Base-by-base conservation (phyloP, 805 yeast species). In the Ogataea philodendri region DNA sequence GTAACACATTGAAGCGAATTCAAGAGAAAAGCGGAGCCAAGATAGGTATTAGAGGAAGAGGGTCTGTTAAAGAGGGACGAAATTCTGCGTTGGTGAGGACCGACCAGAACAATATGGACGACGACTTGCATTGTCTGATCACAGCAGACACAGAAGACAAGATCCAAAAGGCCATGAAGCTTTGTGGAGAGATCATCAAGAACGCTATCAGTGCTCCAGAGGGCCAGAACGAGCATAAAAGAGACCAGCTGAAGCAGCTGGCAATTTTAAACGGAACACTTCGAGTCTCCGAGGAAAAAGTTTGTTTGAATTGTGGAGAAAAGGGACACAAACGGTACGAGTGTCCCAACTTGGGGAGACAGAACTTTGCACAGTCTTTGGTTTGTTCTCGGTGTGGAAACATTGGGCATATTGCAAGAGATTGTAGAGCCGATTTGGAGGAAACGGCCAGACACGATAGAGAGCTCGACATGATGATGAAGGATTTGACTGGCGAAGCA, bases 201-300 rank as follows among this genome's bases (percentile, higher is more conserved):
- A 82, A 81, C 44, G 96, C 96, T 1, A 84, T 89, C 2, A 71
- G 78, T 13, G 78, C 95, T 0, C 98, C 98, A 2, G 90, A 84
- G 45, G 96, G 96, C 1, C 94, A 86, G 56, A 93, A 90, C 59
- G 95, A 87, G 45, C 70, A 85, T 57, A 93, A 93, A 54, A 70
- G 97, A 41, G 86, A 82, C 27, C 99, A 93, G 60, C 69, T 93
- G 41, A 73, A 96, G 45, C 96, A 90, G 54, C 70, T 93, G 50
- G 99, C 99, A 0, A 82, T 85, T 15, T 68, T 93, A 37, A 94
- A 93, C 63, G 99, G 99, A 60, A 93, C 98, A 0, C 67, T 88
- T 30, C 73, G 97, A 36, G 67, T 72, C 1, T 90, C 82, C 46
- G 79, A 74, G 31, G 76, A 70, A 39, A 67, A 78, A 39, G 71